Conservation (phyloP, 352 stramenopile species). For the Globisporangium rhizosaccharum region DNA sequence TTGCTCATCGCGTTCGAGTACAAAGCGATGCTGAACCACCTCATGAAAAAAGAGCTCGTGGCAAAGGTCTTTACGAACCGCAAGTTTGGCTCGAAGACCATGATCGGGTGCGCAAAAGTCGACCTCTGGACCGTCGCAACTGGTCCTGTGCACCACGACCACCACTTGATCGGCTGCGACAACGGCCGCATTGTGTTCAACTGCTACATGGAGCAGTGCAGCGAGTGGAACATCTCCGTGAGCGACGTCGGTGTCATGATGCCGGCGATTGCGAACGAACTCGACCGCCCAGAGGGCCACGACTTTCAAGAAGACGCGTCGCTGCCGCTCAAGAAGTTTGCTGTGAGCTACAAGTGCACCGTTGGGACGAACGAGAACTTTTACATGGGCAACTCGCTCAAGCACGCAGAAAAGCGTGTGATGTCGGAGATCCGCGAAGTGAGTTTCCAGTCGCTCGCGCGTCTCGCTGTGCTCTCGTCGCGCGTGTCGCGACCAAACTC, state of each 20-base stretch:
- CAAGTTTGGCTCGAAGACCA: slow-evolving; percentile 68
- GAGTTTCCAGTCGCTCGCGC: slow-evolving; percentile 81
- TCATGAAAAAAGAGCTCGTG: slow-evolving; percentile 53
- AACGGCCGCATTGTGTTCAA: slow-evolving; percentile 89
- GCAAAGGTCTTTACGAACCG: slow-evolving; percentile 84
- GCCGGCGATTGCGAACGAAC: slow-evolving; percentile 81
- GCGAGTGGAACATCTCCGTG: slow-evolving; percentile 86
- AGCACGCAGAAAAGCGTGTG: slow-evolving; percentile 66
- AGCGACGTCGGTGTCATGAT: slow-evolving; percentile 88
- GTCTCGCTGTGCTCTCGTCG: slow-evolving; percentile 77
- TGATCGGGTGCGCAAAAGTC: slow-evolving; percentile 74
- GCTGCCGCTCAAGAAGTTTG: slow-evolving; percentile 84
- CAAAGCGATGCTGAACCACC: slow-evolving; percentile 47
- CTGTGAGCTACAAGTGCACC: slow-evolving; percentile 87
- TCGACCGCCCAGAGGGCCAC: slow-evolving; percentile 84
- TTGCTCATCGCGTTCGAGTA: slow-evolving; percentile 86
- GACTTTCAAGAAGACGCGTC: slow-evolving; percentile 89
- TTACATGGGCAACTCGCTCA: slow-evolving; percentile 81
- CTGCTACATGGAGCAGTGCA: slow-evolving; percentile 90
- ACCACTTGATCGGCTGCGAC: slow-evolving; percentile 80
- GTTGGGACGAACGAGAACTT: slow-evolving; percentile 86
- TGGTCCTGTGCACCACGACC: slow-evolving; percentile 83
- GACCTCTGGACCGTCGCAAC: slow-evolving; percentile 82
- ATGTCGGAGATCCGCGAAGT: slow-evolving; percentile 84
- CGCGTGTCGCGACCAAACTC: slow-evolving; percentile 68